Evolutionary conservation across 2,329 filamentous ascomycete species (phyloP), one percentile per base, ranked within the genome.

Genomic region (Penicillium sp.): DNA sequence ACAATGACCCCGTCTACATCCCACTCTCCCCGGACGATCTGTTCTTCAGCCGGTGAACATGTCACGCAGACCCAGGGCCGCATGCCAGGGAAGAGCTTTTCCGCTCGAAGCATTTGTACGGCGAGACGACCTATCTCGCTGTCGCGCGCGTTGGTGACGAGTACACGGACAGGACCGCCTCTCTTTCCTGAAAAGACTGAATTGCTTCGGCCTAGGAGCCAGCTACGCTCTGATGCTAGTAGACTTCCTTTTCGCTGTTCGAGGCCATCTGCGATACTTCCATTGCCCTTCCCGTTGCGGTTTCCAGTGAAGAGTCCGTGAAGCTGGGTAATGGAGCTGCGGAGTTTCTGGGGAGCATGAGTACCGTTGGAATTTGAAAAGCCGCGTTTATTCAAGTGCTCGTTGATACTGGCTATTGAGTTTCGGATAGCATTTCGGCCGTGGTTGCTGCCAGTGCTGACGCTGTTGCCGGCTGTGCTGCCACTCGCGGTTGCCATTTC

Each of bases 41-140:
- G 51, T 42, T 60, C 65, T 57, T 68, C 64, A 23, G 62, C 59
- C 31, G 54, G 39, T 5, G 57, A 65, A 26, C 67, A 72, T 16
- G 68, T 71, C n/a, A 62, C 70, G 47, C 70, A 74, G 47, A 74
- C 64, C 73, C 72, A 75, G 13, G 67, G 68, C 31, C 60, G 60
- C 16, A 50, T 43, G 10, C 54, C 28, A 3, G 65, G 60, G 51
- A 74, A 74, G 2, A 75, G 56, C 12, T 60, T 60, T 15, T 62
- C 60, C 15, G 70, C 65, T 31, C 71, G 66, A 12, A 75, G 63
- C 18, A 76, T 58, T n/a, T 71, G 67, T 12, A 76, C 55, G 2
- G 66, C 67, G 31, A 73, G 67, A 1, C 66, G 60, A 8, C 70
- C 74, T 24, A 75, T 68, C 23, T 72, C 69, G 42, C 64, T 69